Base-by-base conservation (phyloP, 2,329 filamentous ascomycete genomes). In the Calonectria pauciramosa region DNA sequence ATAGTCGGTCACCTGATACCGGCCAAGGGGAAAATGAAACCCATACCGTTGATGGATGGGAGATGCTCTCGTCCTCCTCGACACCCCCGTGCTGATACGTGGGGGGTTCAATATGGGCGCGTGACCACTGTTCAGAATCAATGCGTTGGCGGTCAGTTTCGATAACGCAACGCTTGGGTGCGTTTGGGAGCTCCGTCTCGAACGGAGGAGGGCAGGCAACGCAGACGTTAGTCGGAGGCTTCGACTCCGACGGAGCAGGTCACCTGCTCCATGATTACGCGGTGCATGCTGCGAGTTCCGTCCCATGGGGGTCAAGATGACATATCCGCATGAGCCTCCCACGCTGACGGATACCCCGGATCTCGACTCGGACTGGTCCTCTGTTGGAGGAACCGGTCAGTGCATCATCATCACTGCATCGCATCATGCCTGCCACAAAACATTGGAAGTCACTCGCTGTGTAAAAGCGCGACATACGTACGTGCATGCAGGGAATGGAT, bases 311-410 rank as follows among this genome's bases (percentile, higher is more conserved):
- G 65, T 64, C 20, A 49, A 56, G 71, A 65, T 65, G 66, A 65
- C 71, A 73, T 44, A 30, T 32, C 38, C 63, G 63, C 64, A 72
- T 72, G 63, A 67, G 56, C 70, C 32, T 56, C 34, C 20, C 64
- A 60, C n/a, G 64, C 23, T n/a, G 26, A 65, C 71, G 65, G 71
- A 72, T 72, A 65, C 65, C 69, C 49, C 71, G 71, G 65, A 69
- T 69, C 68, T 65, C 47, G 30, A 38, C 60, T 59, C 30, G 14
- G 28, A 52, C 32, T 56, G 34, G 11, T 14, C 30, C 23, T 49
- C n/a, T 16, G 4, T 11, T 1, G 23, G 36, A 47, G 60, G 56
- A 60, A 73, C 71, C 66, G 66, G 66, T 73, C 66, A 70, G 41
- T 36, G 49, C 54, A 56, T 51, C 38, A 56, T 51, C 38, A 20